Conservation (phyloP, 1,139 yeast genomes). For the Diutina ranongensis region DNA sequence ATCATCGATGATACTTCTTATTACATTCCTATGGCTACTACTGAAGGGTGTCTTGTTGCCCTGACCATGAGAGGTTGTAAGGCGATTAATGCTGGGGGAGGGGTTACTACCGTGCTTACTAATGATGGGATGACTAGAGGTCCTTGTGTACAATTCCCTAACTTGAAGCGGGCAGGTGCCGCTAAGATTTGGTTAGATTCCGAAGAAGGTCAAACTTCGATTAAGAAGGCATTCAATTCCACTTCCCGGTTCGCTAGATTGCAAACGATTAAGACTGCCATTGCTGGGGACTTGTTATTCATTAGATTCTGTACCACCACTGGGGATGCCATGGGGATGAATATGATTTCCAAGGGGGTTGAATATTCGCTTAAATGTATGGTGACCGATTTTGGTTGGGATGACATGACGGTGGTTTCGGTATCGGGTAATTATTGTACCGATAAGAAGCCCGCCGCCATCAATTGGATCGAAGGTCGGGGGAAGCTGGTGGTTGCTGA, state of each 20-base stretch:
- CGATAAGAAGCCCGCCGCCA: slow-evolving; percentile 95
- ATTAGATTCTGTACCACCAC: slow-evolving; percentile 94
- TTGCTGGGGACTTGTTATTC: slow-evolving; percentile 87
- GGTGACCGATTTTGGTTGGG: slow-evolving; percentile 85
- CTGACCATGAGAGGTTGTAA: slow-evolving; percentile 99
- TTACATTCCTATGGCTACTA: slow-evolving; percentile 97
- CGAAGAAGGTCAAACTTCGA: slow-evolving; percentile 74
- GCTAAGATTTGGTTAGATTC: slow-evolving; percentile 95
- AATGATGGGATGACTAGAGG: slow-evolving; percentile 99
- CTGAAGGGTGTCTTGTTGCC: slow-evolving; percentile 97
- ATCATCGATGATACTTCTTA: slow-evolving; percentile 77
- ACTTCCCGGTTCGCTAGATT: slow-evolving; percentile 96
- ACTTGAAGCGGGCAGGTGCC: slow-evolving; percentile 79
- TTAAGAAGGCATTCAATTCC: slow-evolving; percentile 88
- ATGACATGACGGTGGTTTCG: slow-evolving; percentile 85
- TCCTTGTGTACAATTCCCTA: slow-evolving; percentile 86
- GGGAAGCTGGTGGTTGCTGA: slow-evolving; percentile 99
- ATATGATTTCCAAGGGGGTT: slow-evolving; percentile 98
- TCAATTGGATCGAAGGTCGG: slow-evolving; percentile 98
- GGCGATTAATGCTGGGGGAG: slow-evolving; percentile 96
- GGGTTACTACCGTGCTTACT: slow-evolving; percentile 82
- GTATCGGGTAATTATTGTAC: slow-evolving; percentile 96
- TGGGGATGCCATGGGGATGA: slow-evolving; percentile 99
- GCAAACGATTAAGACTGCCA: slow-evolving; percentile 80
- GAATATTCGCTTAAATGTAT: slow-evolving; percentile 75